Base-by-base conservation (phyloP, 306 rosid genomes). In the Ochetophila trinervis region DNA sequence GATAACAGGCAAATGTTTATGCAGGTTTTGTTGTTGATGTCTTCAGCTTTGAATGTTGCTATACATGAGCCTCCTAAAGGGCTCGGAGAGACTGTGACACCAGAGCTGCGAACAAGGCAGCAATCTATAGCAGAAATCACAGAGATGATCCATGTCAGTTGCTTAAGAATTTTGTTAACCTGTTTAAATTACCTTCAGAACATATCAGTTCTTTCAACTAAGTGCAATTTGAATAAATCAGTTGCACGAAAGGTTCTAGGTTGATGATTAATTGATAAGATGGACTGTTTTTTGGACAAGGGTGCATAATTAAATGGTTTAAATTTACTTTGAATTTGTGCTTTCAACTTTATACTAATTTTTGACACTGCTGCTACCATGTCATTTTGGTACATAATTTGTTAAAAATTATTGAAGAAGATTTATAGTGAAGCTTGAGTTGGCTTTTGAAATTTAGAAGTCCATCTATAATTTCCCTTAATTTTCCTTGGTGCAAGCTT, bases 71-170 rank as follows among this genome's bases (percentile, higher is more conserved):
- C 75, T 50, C 71, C 81, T 63, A 70, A 19, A 32, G 79, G 53
- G n/a, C 74, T 69, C 36, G 83, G 42, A 55, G 91, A 80, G 21
- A 54, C 71, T 74, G 72, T 82, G 78, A 52, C 87, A 24, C 69
- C 68, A 17, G 91, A 92, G 51, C 66, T 87, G 66, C 96, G 98
- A 2, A 74, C 77, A 21, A 89, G 93, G 72, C 96, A 92, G 37
- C 98, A 86, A 68, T 70, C 85, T 70, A 78, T 92, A 64, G 98
- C 98, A 58, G 96, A 92, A 86, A 86, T 92, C 55, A 87, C 98
- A 62, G 98, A 92, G 82, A 92, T 89, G 96, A 89, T 89, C 71
- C 98, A 89, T 84, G 98, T 92, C 17, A 79, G 98, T 84, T 68
- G 71, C 71, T 78, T 67, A 53, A 76, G 23, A 52, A 57, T 45